Conservation (phyloP, 2,329 filamentous ascomycete genomes). For the Botryotinia calthae region DNA sequence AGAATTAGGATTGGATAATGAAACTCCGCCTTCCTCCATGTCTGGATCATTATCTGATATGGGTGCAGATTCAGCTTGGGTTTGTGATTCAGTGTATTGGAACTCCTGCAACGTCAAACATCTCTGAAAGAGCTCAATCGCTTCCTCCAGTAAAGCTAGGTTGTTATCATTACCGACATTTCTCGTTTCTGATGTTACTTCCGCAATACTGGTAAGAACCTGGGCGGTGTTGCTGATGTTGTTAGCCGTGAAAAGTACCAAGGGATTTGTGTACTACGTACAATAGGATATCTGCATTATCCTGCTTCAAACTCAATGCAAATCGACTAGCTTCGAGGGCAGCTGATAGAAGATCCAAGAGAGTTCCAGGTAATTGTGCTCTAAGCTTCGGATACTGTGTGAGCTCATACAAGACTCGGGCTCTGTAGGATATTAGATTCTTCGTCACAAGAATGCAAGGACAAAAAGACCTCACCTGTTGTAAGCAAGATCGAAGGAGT, state of each 20-base stretch:
- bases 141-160: conserved; percentile 54
- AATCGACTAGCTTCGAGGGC: conserved; percentile 63
- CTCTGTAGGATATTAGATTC: conserved; percentile 44
- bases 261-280: conserved; percentile 27
- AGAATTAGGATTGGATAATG: conserved; percentile 21
- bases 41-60: conserved; percentile 34
- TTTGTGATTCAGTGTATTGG: conserved; percentile 45
- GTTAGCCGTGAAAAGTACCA: conserved; percentile 19
- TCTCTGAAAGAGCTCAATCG: conserved; percentile 56
- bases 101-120: conserved; percentile 54
- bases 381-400: conserved; percentile 63
- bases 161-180: conserved; percentile 47
- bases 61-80: conserved; percentile 30
- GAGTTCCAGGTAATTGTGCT: conserved; percentile 53
- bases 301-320: conserved; percentile 56
- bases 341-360: conserved; percentile 54
- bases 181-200: conserved; percentile 49
- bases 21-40: conserved; percentile 40
- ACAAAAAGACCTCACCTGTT: conserved; percentile 57
- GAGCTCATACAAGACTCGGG: conserved; percentile 67
- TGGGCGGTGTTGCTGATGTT: conserved; percentile 60
- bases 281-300: conserved; percentile 67
- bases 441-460: background rate
- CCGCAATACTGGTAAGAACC: conserved; percentile 64
- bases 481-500: conserved; percentile 68